Percentiles rank a stretch among this genome's conserved stretches.
These are phyloP conservation scores for Barnettozyma sp. DNA, from an alignment of 805 yeast species.

Conservation along the genomic window DNA sequence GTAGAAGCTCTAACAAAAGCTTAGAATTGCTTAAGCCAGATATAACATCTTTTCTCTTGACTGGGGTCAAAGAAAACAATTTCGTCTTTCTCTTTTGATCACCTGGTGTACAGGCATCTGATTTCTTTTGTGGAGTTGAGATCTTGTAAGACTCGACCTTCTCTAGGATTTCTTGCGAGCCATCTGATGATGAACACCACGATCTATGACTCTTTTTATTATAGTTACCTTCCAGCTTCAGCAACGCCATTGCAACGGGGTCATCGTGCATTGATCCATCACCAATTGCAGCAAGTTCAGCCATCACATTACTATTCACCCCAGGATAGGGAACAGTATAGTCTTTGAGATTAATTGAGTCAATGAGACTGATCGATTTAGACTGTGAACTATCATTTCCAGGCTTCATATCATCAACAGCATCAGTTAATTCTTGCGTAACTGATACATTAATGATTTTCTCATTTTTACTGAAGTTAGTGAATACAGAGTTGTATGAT, in stretches of 20 bases:
- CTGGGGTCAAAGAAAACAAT: constrained; percentile 30
- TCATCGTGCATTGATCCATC: constrained; percentile 64
- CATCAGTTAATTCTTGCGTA: constrained; percentile 6
- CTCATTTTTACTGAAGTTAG: constrained; percentile 7
- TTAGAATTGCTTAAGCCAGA: constrained; percentile 24
- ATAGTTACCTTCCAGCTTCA: constrained; percentile 69
- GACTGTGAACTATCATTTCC: constrained; percentile 1
- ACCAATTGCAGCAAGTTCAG: constrained; percentile 77
- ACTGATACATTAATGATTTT: constrained; percentile 16
- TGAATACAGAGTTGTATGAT: constrained; percentile 18
- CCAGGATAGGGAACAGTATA: constrained; percentile 35
- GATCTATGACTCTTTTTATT: constrained; percentile 12
- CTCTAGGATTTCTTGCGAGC: constrained; percentile 17
- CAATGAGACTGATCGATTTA: constrained; percentile 8
- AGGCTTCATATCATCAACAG: neutral
- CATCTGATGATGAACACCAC: constrained; percentile 12
- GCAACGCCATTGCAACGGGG: constrained; percentile 68
- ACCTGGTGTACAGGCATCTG: constrained; percentile 28
- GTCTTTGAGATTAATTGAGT: constrained; percentile 17
- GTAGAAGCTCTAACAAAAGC: constrained; percentile 35
- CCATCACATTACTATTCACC: constrained; percentile 50
- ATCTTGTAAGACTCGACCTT: constrained; percentile 18
- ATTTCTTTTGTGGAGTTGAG: constrained; percentile 16
- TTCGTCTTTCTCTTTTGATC: constrained; percentile 35
- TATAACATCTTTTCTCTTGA: constrained; percentile 17